These are phyloP conservation scores for Rubus parviflorus DNA, from an alignment of 306 rosid species.

Conservation along the genomic window DNA sequence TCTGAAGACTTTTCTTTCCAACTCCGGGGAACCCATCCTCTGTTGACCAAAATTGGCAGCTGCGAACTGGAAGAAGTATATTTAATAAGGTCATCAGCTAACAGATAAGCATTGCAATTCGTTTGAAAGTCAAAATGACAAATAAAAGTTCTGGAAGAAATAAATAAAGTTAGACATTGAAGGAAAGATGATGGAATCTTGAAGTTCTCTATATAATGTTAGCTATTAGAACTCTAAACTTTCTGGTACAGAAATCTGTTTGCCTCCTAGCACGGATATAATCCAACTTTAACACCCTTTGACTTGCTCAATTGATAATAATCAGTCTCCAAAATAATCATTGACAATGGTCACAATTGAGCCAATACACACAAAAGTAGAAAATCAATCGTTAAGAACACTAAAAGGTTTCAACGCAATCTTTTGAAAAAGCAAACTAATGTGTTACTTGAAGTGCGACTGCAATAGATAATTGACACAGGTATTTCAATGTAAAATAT, in stretches of 20 bases:
- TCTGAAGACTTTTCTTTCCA: constrained; percentile 72
- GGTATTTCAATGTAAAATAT: not conserved
- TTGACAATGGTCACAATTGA: no score
- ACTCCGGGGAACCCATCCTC: constrained; percentile 97
- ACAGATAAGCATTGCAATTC: not conserved
- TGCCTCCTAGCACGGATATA: not conserved
- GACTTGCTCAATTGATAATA: no score
- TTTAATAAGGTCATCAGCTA: constrained; percentile 21
- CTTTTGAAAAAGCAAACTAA: no score
- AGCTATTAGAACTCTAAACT: not conserved
- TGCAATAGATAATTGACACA: no score
- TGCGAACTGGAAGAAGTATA: constrained; percentile 50
- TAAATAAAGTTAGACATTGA: not conserved
- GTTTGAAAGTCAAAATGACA: not conserved
- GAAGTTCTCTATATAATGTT: not conserved
- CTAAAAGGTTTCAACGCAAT: no score
- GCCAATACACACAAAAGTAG: no score
- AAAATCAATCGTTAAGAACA: no score
- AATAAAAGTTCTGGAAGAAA: not conserved
- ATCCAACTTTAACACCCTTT: not conserved
- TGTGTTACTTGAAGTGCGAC: no score
- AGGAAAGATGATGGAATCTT: not conserved
- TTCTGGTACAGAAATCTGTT: not conserved
- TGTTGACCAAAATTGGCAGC: constrained; percentile 72
- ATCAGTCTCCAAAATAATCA: no score